Evolutionary conservation across 2,329 filamentous ascomycete genomes (phyloP), one percentile per base, ranked within the genome.

Genomic region (Trichoderma endophyticum): DNA sequence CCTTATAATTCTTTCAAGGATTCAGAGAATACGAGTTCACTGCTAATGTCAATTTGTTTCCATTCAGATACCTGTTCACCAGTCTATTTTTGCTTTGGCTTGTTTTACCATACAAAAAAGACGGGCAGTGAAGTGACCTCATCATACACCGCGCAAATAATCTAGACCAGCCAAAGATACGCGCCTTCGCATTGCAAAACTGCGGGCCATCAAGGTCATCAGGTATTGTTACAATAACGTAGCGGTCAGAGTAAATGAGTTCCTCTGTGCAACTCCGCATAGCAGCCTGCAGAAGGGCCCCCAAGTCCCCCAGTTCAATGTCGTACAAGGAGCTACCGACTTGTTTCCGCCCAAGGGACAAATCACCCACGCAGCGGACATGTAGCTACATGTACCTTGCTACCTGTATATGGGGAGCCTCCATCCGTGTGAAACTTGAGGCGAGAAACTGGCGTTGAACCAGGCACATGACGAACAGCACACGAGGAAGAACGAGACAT

Each of bases 181-280:
- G 51, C 64, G 64, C 51, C 28, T 9, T 32, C n/a, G 56, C 51
- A 66, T 56, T 24, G 30, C 54, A 71, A 34, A 68, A 56, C 51
- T 36, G n/a, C 24, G 14, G 54, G 63, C 54, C 32, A 71, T 64
- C 51, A 67, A 66, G 69, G 61, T 64, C 61, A 21, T 34, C 57
- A 24, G 6, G 57, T 34, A 34, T 32, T 71, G 61, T 61, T 67
- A 59, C 70, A 32, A 71, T 60, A 61, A 39, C 56, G 54, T 43
- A 60, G 59, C 62, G 64, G 57, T 71, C 70, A 69, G 36, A 34
- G 36, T 57, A 60, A 61, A 26, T 18, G 18, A 57, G 30, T 4
- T 71, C 26, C 56, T 36, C 43, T 54, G 70, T 71, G 63, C n/a
- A 14, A 71, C 70, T 57, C 64, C 63, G 63, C 70, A 67, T 56